Evolutionary conservation across 2,329 filamentous ascomycete genomes (phyloP), one percentile per base, ranked within the genome.

Genomic region (Diaporthe capsici): DNA sequence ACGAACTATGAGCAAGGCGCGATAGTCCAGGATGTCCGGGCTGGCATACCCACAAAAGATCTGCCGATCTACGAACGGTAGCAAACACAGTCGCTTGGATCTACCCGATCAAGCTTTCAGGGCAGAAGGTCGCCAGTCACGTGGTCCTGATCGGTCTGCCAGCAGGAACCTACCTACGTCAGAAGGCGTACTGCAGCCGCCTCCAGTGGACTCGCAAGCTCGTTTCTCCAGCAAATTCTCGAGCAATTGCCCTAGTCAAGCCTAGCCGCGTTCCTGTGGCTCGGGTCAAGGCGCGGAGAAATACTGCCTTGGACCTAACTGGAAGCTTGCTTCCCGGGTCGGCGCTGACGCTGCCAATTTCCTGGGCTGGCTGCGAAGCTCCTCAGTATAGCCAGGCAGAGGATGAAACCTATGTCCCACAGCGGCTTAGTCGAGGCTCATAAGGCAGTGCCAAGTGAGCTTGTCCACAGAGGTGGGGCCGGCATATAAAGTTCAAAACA

Each of bases 401-500:
- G 49, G 65, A 22, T 70, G 65, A 70, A 70, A 70, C 65, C 49
- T 42, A 42, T 70, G 65, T 55, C 65, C 65, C 42, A 55, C 49
- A 70, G 15, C 34, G 31, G 49, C 34, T 70, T 70, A 55, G 49
- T 70, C 34, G 34, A 70, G 49, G 65, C 65, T 55, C 65, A 55
- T 70, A 70, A 70, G 65, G 65, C 65, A 55, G 28, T 51, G 63
- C 55, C 63, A 42, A 65, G 63, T 28, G 39, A 58, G 63, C 60
- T 65, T 74, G 34, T 58, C 49, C 31, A 15, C 47, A 22, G 20
- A 28, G 44, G 42, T 71, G 65, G 37, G 20, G 61, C 55, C 61
- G 47, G 57, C n/a, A 49, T 71, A 39, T 57, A 73, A 51, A 15
- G 74, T 76, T 76, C 55, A 61, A 76, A 71, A 74, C 71, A n/a